Percentiles rank a stretch among this genome's conserved stretches.
Conservation (phyloP, 2,329 filamentous ascomycete species). For the Zymoseptoria pseudotritici region DNA sequence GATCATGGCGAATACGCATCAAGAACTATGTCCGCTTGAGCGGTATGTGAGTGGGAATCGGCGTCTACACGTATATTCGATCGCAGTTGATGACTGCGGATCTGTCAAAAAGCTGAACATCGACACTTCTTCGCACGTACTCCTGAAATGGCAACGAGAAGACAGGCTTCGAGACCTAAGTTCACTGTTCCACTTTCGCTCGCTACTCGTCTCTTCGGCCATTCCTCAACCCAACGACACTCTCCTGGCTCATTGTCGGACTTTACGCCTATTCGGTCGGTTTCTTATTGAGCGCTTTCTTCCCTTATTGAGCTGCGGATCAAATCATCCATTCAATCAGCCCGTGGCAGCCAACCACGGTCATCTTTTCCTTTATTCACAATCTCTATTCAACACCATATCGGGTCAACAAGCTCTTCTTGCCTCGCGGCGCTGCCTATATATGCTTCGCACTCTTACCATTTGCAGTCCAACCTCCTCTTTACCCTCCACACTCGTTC, state of each 20-base stretch:
- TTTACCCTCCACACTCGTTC: neutral
- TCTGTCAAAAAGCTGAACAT: no score
- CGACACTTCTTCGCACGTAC: no score
- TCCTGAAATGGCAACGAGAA: no score
- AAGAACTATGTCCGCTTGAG: no score
- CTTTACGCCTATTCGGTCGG: neutral
- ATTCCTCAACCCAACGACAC: neutral
- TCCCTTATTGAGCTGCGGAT: neutral
- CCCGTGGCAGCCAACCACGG: neutral
- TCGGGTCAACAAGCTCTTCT: constrained; percentile 2
- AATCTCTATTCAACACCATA: constrained; percentile 17
- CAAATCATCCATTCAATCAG: neutral
- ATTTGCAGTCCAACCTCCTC: neutral
- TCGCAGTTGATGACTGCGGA: no score
- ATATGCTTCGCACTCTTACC: neutral
- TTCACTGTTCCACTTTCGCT: no score
- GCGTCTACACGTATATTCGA: no score
- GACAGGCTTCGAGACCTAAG: no score
- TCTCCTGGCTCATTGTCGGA: neutral
- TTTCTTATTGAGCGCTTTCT: neutral
- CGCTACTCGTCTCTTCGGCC: neutral
- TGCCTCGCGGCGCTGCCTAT: neutral
- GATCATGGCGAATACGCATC: neutral
- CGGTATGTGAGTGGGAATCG: no score
- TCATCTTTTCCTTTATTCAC: constrained; percentile 4